Base-by-base conservation (phyloP, 2,329 filamentous ascomycete genomes). In the Penicillium capsulatum region DNA sequence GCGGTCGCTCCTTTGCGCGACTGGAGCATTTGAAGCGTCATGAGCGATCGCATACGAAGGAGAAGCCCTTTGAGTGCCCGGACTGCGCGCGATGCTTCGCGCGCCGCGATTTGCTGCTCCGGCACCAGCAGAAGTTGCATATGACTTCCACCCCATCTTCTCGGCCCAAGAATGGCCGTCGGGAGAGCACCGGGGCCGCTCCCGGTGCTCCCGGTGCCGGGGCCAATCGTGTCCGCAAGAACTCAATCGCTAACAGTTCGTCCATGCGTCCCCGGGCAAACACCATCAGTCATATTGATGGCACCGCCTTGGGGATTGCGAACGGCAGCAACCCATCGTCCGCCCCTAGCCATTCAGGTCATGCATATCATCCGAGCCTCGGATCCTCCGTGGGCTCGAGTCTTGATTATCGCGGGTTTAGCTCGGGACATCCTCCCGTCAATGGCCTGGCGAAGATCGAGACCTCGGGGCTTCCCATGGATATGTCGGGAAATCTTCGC, bases 41-140 rank as follows among this genome's bases (percentile, higher is more conserved):
- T 67, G 92, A 97, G 70, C 81, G 92, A 47, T 95, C 89, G n/a
- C 90, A 96, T 64, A 96, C 90, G 31, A 96, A 98, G 66, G 90
- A 98, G 70, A 98, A 98, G 73, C 92, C 92, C 1, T 98, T 98
- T 57, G 89, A 96, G 67, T 98, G 92, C 59, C 87, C 88, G 17
- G 88, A 97, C 65, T 98, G 92, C 67, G 79, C 87, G 26, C 75
- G 92, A 68, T 97, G 92, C 70, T 98, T 98, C 68, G 92, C 92
- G 44, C 81, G 92, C 45, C 81, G 92, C 51, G 92, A 98, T 66
- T 70, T 98, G 53, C 76, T 98, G 39, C 73, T 98, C 51, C 81
- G 92, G 44, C 92, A 98, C 68, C 92, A 98, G 75, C 92, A 98
- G 74, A 98, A 98, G 74, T 78, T 98, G 33, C 92, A 98, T 64